Evolutionary conservation across 192 early-diverging fungal genomes (phyloP), one percentile per base, ranked within the genome.

Genomic region (Dissophora ornata): DNA sequence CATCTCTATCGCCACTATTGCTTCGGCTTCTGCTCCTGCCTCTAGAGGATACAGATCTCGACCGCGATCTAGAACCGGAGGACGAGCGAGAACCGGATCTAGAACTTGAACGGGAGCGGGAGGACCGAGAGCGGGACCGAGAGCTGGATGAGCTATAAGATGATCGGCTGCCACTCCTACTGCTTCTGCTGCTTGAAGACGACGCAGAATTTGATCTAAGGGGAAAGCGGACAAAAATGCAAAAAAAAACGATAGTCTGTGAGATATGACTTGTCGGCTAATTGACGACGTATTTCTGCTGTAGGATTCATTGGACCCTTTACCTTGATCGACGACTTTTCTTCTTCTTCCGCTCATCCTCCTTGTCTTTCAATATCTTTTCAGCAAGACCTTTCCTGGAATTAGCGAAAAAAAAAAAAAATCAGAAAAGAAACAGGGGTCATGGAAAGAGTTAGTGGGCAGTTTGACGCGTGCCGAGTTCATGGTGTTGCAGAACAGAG

Each of bases 291-390:
- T n/a, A n/a, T n/a, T n/a, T n/a, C n/a, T n/a, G n/a, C n/a, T n/a
- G n/a, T n/a, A n/a, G n/a, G n/a, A n/a, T n/a, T n/a, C n/a, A n/a
- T n/a, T n/a, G n/a, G n/a, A n/a, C n/a, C n/a, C n/a, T n/a, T 45
- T 52, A 44, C 44, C 55, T 51, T 13, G 61, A 63, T 47, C 38
- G 28, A 29, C 57, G 41, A 30, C 34, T 56, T 38, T 70, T 58
- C 34, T 65, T 62, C 32, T 55, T 67, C 44, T 67, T 79, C 21
- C 66, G 38, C 36, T 69, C 70, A 29, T 77, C 73, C 52, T 83
- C 64, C 48, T 84, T 84, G 36, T 84, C 67, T 30, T 81, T 77
- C 19, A 86, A 48, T 40, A 86, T 81, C 24, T 81, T 81, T 48
- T 71, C 81, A 2, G 85, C 85, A 24, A 84, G 60, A 6, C 85